Evolutionary conservation across 139 green algal genomes (phyloP), one percentile per base, ranked within the genome.

Genomic region (Volvox africanus): DNA sequence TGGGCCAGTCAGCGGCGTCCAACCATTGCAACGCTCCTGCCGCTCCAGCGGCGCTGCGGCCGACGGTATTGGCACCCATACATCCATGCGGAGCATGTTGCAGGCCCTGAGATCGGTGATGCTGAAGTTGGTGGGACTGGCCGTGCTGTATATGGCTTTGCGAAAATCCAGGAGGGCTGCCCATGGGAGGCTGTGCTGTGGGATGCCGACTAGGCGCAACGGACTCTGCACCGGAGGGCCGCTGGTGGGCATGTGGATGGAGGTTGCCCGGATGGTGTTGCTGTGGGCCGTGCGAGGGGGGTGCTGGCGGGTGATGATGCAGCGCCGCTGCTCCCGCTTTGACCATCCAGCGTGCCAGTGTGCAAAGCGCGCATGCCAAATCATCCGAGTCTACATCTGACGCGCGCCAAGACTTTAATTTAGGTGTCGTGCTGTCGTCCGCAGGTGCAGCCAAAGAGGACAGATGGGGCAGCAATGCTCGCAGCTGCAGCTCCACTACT

Each of bases 321-420:
- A 28, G 24, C 65, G 65, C 65, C 65, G 55, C 73, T 21, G 71
- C 50, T 16, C 86, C 50, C 21, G 73, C 73, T 32, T 50, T 80
- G 16, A 62, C 22, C 88, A 92, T 92, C 90, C 90, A 93, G 1
- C 80, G 83, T 20, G 67, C 68, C 36, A 91, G 44, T 6, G 90
- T 91, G 28, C 86, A 76, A 28, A 93, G 76, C 18, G 84, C 77
- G 28, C 84, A 89, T 2, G 84, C 84, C 32, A 93, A 32, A 26
- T 88, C 85, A 9, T 80, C 84, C 2, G 65, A 65, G 36, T 89
- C 73, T 28, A 6, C 69, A 14, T 61, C 50, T 61, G 16, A 18
- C 1, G 20, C 13, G 61, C 82, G 20, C 44, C 44, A 9, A 55
- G 44, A 55, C 44, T 55, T 9, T 5, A 9, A 14, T 55, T 55